These are phyloP conservation scores for Suhomyces yuchorum DNA, from an alignment of 1,139 yeast genomes.

Conservation along the genomic window DNA sequence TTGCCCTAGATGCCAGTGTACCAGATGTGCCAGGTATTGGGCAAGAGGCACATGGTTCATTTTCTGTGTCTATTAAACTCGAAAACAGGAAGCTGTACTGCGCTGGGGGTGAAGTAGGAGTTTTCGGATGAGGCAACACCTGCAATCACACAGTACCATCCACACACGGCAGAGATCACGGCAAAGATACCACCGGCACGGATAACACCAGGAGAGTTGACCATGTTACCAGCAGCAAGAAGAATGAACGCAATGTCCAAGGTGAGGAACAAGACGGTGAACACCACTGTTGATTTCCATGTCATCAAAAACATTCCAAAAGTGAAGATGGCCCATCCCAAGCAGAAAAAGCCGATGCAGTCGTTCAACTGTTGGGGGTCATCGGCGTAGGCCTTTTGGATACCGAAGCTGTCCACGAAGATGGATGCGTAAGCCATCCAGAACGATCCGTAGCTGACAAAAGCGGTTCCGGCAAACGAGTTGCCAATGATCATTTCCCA, in stretches of 20 bases:
- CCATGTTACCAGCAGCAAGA: conserved; percentile 41
- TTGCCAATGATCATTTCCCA: conserved; percentile 50
- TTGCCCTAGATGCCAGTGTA: neutral
- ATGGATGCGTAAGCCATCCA: conserved; percentile 42
- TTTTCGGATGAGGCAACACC: conserved; percentile 36
- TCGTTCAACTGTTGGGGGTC: conserved; percentile 27
- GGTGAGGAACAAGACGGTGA: conserved; percentile 21
- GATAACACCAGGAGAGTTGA: conserved; percentile 30
- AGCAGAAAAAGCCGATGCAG: conserved; percentile 45
- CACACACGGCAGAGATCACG: conserved; percentile 42
- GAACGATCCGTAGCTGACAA: conserved; percentile 40
- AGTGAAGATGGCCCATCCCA: conserved; percentile 51
- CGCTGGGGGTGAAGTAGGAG: conserved; percentile 27
- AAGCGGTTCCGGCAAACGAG: conserved; percentile 41
- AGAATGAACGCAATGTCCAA: conserved; percentile 11
- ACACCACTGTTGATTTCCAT: conserved; percentile 46
- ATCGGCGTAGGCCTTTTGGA: conserved; percentile 31
- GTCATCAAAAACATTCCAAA: conserved; percentile 42
- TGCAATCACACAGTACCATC: conserved; percentile 44
- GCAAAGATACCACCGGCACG: conserved; percentile 48
- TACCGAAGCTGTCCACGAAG: conserved; percentile 35
- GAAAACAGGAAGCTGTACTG: conserved; percentile 3
- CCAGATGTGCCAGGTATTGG: neutral
- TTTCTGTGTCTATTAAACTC: neutral
- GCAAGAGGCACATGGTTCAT: neutral